Evolutionary conservation across 192 early-diverging fungal genomes (phyloP).

Genomic region (Podila epigama): DNA sequence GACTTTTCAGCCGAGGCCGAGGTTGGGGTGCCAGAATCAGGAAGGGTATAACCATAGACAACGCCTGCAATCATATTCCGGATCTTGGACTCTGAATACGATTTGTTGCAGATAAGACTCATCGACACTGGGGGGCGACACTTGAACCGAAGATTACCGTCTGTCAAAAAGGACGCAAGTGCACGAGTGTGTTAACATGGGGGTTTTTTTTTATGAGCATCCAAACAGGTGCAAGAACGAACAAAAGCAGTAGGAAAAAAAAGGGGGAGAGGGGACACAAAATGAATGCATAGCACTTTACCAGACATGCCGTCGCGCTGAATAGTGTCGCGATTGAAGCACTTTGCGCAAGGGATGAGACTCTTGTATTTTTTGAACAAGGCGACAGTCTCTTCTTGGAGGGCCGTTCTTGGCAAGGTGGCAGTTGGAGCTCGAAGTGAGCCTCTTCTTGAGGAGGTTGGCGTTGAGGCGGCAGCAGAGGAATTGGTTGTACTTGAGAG

Average conservation of each 20-base stretch:
- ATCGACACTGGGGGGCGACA: conserved; percentile 42
- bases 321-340: conserved; percentile 43
- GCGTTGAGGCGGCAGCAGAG: conserved; percentile 5
- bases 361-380: conserved; percentile 41
- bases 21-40: conserved; percentile 17
- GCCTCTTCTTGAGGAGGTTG: conserved; percentile 19
- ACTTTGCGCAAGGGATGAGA: conserved; percentile 41
- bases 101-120: conserved; percentile 48
- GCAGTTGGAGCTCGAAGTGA: conserved; percentile 32
- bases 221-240: neutral
- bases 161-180: conserved; percentile 2
- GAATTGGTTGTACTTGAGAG: neutral
- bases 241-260: neutral
- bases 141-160: conserved; percentile 45
- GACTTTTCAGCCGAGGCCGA: conserved; percentile 1
- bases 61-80: conserved; percentile 45
- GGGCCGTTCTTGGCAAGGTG: conserved; percentile 31
- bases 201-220: neutral
- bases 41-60: conserved; percentile 32
- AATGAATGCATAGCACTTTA: conserved; percentile 2
- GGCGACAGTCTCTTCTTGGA: conserved; percentile 44
- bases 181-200: neutral
- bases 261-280: too few relatives aligned
- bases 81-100: conserved; percentile 49
- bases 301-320: conserved; percentile 51